A percentile compares a stretch with the other conserved stretches of the same genome.
phyloP scores from a whole-genome alignment of 2,329 filamentous ascomycete species.

The Stromatinia cepivora region DNA sequence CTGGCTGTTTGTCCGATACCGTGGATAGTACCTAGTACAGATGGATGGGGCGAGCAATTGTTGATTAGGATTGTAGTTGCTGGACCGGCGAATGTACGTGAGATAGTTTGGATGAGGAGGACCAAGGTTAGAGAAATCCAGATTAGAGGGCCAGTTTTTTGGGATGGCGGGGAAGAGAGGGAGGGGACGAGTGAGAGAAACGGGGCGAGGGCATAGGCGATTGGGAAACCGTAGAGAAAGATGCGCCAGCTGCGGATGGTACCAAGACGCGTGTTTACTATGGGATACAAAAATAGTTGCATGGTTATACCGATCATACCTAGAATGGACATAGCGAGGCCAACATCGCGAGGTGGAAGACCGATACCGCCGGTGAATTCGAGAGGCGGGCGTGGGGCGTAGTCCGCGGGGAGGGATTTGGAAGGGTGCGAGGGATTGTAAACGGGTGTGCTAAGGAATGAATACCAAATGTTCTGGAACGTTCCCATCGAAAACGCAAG shows the following conservation, averaged over 20 bases:
- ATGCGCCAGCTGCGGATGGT: conserved; percentile 66
- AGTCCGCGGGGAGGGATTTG: conserved; percentile 49
- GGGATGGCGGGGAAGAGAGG: conserved; percentile 33
- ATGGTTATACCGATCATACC: conserved; percentile 74
- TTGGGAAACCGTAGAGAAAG: conserved; percentile 69
- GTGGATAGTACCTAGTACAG: conserved; percentile 58
- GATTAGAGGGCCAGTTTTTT: conserved; percentile 36
- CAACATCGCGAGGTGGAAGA: conserved; percentile 69
- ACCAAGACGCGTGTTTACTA: conserved; percentile 64
- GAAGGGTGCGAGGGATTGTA: conserved; percentile 40
- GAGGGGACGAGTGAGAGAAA: conserved; percentile 68
- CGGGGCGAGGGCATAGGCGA: conserved; percentile 68
- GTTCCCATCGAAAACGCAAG: conserved; percentile 61
- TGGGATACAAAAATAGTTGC: conserved; percentile 71
- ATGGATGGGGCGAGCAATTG: conserved; percentile 60
- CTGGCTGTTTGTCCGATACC: conserved; percentile 59
- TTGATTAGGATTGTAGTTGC: conserved; percentile 44
- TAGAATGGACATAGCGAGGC: conserved; percentile 75
- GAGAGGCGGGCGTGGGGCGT: conserved; percentile 40
- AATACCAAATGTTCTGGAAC: conserved; percentile 61
- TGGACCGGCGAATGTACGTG: conserved; percentile 57
- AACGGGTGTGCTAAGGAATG: conserved; percentile 62
- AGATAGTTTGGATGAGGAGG: conserved; percentile 68
- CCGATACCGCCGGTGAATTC: conserved; percentile 70
- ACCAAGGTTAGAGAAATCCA: conserved; percentile 35